phyloP scores from a whole-genome alignment of 805 yeast genomes.

The Clavispora fructus region DNA sequence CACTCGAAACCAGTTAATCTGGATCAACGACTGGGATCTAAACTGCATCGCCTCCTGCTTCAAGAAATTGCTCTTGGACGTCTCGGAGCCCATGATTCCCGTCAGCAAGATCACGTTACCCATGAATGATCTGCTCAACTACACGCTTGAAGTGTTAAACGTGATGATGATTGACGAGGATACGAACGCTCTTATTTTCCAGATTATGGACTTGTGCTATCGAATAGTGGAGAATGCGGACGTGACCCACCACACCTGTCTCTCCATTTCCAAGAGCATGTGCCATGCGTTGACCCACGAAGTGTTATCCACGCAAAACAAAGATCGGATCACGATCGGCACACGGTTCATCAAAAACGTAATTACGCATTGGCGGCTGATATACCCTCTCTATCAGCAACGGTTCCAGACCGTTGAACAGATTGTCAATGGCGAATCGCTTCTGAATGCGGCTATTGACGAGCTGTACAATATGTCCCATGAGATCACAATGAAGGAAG shows the following conservation, averaged over 20 bases:
- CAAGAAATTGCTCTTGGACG: slow-evolving; percentile 44
- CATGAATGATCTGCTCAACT: slow-evolving; percentile 42
- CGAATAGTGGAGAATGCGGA: slow-evolving; percentile 29
- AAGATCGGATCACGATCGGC: slow-evolving; percentile 47
- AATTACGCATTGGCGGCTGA: slow-evolving; percentile 44
- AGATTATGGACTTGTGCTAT: slow-evolving; percentile 36
- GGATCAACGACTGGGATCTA: slow-evolving; percentile 54
- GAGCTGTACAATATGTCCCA: slow-evolving; percentile 31
- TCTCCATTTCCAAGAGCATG: slow-evolving; percentile 41
- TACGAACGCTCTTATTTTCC: slow-evolving; percentile 32
- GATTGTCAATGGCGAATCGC: slow-evolving; percentile 12
- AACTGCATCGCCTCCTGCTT: slow-evolving; percentile 44
- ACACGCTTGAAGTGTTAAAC: slow-evolving; percentile 34
- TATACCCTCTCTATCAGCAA: slow-evolving; percentile 14
- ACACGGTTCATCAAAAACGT: slow-evolving; percentile 50
- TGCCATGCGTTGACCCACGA: slow-evolving; percentile 56
- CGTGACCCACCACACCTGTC: slow-evolving; percentile 18
- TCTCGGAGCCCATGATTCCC: slow-evolving; percentile 53
- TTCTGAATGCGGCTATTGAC: slow-evolving; percentile 11
- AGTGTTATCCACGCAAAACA: slow-evolving; percentile 29
- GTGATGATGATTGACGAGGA: slow-evolving; percentile 24
- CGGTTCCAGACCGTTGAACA: slow-evolving; percentile 13
- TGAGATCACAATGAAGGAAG: slow-evolving; percentile 26
- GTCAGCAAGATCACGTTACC: slow-evolving; percentile 47
- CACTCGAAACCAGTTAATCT: slow-evolving; percentile 48